Conservation (phyloP, 2,329 filamentous ascomycete genomes). For the Sclerotinia spermophila region DNA sequence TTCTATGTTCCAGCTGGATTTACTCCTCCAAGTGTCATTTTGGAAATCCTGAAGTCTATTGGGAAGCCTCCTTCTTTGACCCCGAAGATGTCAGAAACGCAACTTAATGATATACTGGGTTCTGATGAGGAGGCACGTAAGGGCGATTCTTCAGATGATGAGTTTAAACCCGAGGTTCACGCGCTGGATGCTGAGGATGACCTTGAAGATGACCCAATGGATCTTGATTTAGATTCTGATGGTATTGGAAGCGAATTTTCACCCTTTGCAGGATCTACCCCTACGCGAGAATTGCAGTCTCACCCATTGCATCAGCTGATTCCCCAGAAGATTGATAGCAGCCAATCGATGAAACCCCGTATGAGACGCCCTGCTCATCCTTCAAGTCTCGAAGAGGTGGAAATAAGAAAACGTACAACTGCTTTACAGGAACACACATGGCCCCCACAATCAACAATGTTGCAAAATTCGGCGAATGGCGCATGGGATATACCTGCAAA, state of each 20-base stretch:
- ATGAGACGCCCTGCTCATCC: neutral
- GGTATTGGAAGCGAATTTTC: slow-evolving; percentile 8
- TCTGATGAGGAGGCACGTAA: neutral
- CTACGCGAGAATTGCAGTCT: neutral
- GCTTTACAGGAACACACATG: slow-evolving; percentile 20
- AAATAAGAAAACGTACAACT: slow-evolving; percentile 11
- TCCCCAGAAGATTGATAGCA: neutral
- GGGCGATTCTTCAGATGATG: slow-evolving; percentile 12
- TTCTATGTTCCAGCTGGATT: slow-evolving; percentile 32
- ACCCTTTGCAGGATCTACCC: neutral
- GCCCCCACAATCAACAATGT: slow-evolving; percentile 21
- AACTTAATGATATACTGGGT: slow-evolving; percentile 5
- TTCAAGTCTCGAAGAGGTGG: slow-evolving; percentile 18
- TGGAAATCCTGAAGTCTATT: slow-evolving; percentile 23
- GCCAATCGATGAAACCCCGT: neutral
- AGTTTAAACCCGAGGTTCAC: slow-evolving; percentile 7
- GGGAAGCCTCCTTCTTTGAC: slow-evolving; percentile 8
- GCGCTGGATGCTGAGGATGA: neutral
- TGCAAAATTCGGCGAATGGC: slow-evolving; percentile 31
- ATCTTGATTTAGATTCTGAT: slow-evolving; percentile 11
- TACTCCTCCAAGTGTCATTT: slow-evolving; percentile 26
- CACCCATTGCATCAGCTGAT: neutral
- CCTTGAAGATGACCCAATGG: slow-evolving; percentile 12
- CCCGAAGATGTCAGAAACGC: neutral
- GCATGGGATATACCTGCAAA: slow-evolving; percentile 29